phyloP scores from a whole-genome alignment of 1,139 yeast species.

The Blastobotrys serpentis region DNA sequence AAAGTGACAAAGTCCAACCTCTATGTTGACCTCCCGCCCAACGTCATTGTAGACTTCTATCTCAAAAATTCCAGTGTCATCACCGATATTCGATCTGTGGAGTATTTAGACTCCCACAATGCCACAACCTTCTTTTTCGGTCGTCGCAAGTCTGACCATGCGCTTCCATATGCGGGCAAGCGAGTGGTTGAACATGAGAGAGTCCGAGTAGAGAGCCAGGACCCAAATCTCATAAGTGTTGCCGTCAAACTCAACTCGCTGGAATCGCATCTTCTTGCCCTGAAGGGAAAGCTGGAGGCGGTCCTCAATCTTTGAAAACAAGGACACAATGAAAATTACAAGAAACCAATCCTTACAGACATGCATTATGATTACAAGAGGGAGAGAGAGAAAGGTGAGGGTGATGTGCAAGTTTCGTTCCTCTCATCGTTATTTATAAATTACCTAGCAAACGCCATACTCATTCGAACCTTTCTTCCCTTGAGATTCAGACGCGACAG shows the following conservation, averaged over 20 bases:
- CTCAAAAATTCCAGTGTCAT: constrained; percentile 30
- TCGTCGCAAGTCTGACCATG: constrained; percentile 25
- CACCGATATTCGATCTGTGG: constrained; percentile 31
- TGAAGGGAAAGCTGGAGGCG: constrained; percentile 29
- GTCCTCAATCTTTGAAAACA: constrained; percentile 2
- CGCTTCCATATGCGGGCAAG: constrained; percentile 35
- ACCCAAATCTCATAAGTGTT: constrained; percentile 47
- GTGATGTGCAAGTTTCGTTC: too few relatives aligned
- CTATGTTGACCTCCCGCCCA: constrained; percentile 22
- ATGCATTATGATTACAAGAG: too few relatives aligned
- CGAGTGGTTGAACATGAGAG: constrained; percentile 46
- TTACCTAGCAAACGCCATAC: constrained; percentile 20
- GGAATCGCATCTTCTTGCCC: constrained; percentile 28
- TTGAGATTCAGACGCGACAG: constrained; percentile 37
- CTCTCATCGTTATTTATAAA: too few relatives aligned
- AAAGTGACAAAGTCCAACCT: constrained; percentile 20
- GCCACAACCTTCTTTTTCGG: constrained; percentile 15
- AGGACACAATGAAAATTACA: neutral
- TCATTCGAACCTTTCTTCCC: constrained; percentile 29
- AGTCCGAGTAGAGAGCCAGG: constrained; percentile 44
- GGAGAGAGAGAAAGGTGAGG: too few relatives aligned
- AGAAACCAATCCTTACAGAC: too few relatives aligned
- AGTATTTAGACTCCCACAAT: constrained; percentile 16
- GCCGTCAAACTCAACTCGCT: constrained; percentile 41
- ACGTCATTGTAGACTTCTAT: constrained; percentile 31